These are phyloP conservation scores for Ormosia emarginata DNA, from an alignment of 306 rosid species.

Conservation along the genomic window DNA sequence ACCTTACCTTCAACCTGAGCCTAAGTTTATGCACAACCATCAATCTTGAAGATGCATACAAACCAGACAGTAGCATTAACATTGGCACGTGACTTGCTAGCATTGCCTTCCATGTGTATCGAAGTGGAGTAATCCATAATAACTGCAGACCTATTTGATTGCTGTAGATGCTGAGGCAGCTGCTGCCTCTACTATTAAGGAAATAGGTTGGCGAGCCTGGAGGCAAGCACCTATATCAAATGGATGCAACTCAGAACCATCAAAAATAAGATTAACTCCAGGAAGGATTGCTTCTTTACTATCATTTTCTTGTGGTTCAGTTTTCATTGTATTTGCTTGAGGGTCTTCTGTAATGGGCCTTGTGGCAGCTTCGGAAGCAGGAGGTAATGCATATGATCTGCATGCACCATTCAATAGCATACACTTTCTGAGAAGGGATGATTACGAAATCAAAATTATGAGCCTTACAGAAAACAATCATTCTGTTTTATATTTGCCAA, in stretches of 20 bases:
- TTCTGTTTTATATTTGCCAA: not conserved
- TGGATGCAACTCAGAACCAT: constrained; percentile 84
- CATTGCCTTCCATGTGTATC: constrained; percentile 10
- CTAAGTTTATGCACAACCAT: constrained; percentile 19
- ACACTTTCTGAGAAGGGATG: not conserved
- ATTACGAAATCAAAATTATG: constrained; percentile 6
- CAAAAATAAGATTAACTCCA: constrained; percentile 85
- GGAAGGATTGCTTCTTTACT: constrained; percentile 85
- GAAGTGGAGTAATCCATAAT: constrained; percentile 21
- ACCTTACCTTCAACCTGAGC: constrained; percentile 42
- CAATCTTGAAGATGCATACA: constrained; percentile 23
- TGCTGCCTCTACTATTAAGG: constrained; percentile 86
- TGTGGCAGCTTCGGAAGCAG: constrained; percentile 58
- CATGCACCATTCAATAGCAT: constrained; percentile 31
- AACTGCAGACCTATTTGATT: constrained; percentile 44
- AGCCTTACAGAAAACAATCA: not conserved
- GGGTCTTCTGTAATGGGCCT: constrained; percentile 52
- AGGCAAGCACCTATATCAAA: constrained; percentile 93
- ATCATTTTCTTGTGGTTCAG: constrained; percentile 71
- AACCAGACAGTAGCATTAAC: constrained; percentile 21
- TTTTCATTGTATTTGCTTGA: constrained; percentile 38
- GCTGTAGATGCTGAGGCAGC: constrained; percentile 58
- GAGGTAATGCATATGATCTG: constrained; percentile 75
- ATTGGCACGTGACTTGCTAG: constrained; percentile 5
- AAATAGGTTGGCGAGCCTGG: constrained; percentile 87